These are phyloP conservation scores for Protomyces lactucae-debilis DNA, from an alignment of 1,139 yeast species.

Conservation along the genomic window DNA sequence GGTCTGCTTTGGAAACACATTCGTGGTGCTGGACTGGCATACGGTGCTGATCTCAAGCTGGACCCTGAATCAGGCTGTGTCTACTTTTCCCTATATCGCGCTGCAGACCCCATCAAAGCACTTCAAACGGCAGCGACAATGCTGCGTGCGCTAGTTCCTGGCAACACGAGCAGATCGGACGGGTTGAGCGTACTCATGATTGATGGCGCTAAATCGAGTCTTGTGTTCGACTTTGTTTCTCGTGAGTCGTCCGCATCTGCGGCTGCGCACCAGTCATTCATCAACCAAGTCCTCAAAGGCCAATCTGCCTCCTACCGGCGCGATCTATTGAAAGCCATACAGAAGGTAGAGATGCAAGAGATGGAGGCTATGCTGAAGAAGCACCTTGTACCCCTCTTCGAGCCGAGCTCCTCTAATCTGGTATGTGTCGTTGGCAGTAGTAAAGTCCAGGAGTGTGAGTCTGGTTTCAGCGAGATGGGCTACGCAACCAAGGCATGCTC, in stretches of 20 bases:
- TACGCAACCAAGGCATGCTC: slow-evolving; percentile 1
- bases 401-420: slow-evolving; percentile 8
- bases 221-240: slow-evolving; percentile 32
- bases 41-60: slow-evolving; percentile 66
- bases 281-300: slow-evolving; percentile 38
- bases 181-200: slow-evolving; percentile 17
- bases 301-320: slow-evolving; percentile 36
- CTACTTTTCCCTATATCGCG: slow-evolving; percentile 67
- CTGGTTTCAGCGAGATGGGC: slow-evolving; percentile 13
- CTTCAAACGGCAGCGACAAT: slow-evolving; percentile 55
- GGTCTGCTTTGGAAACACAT: slow-evolving; percentile 98
- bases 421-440: slow-evolving; percentile 13
- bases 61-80: slow-evolving; percentile 65
- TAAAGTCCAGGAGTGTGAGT: not conserved
- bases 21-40: slow-evolving; percentile 92
- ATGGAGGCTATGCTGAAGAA: slow-evolving; percentile 18
- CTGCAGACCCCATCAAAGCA: slow-evolving; percentile 65
- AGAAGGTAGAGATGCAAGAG: slow-evolving; percentile 2
- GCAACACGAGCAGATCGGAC: slow-evolving; percentile 43
- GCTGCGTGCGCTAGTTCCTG: slow-evolving; percentile 61
- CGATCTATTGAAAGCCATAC: slow-evolving; percentile 31
- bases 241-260: slow-evolving; percentile 35
- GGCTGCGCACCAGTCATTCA: slow-evolving; percentile 21
- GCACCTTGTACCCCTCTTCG: slow-evolving; percentile 10
- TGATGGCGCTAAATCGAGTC: slow-evolving; percentile 27